Conservation (phyloP, 148 eudicot genomes). For the Cornus suecica region DNA sequence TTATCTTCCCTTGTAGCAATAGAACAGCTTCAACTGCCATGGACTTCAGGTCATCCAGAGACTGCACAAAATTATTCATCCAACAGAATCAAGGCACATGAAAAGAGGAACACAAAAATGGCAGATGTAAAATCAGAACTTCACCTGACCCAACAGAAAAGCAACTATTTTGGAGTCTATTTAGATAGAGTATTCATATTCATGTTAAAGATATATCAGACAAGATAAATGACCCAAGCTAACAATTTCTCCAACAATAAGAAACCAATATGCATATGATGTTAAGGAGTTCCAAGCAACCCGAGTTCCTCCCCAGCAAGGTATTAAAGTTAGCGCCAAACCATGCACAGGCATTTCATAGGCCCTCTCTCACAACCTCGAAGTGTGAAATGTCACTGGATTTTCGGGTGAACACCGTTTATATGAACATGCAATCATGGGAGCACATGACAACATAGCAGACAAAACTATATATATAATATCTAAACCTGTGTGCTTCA, state of each 20-base stretch:
- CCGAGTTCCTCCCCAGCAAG: neutral
- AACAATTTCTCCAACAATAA: neutral
- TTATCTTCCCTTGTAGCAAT: constrained; percentile 88
- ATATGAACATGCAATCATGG: neutral
- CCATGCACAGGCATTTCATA: neutral
- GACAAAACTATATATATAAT: neutral
- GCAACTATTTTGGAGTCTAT: neutral
- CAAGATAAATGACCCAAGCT: neutral
- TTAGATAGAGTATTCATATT: neutral
- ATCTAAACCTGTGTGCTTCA: too few relatives aligned
- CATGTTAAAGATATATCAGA: neutral
- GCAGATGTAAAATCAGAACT: neutral
- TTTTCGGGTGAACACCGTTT: neutral
- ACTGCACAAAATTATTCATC: constrained; percentile 36
- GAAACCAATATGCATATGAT: neutral
- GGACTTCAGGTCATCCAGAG: constrained; percentile 72
- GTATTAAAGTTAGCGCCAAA: neutral
- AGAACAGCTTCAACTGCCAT: constrained; percentile 92
- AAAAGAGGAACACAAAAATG: neutral
- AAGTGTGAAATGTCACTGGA: neutral
- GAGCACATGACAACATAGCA: neutral
- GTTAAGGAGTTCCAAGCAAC: neutral
- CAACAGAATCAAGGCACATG: constrained; percentile 10
- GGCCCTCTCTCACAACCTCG: neutral
- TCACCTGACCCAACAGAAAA: neutral